phyloP scores from a whole-genome alignment of 805 yeast species.

The Kodamaea fukazawae region DNA sequence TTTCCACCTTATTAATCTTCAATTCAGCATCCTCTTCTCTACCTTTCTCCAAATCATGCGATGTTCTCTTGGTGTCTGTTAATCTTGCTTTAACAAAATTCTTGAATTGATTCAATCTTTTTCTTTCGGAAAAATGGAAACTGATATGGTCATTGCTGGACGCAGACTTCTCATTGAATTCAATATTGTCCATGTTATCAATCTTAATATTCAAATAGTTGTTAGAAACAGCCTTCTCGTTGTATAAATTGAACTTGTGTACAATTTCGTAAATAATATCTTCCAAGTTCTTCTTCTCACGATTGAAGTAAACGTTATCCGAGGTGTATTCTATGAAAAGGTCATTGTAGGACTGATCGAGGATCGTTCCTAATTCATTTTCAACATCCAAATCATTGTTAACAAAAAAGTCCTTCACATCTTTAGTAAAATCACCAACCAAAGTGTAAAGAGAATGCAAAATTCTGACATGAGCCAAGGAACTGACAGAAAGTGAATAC shows the following conservation, averaged over 20 bases:
- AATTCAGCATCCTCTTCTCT: slow-evolving; percentile 23
- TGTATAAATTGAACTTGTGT: slow-evolving; percentile 39
- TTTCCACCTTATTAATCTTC: slow-evolving; percentile 52
- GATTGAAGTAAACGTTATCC: slow-evolving; percentile 64
- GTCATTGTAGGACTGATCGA: slow-evolving; percentile 74
- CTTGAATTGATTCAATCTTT: slow-evolving; percentile 51
- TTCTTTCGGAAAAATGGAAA: slow-evolving; percentile 36
- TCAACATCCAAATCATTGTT: slow-evolving; percentile 46
- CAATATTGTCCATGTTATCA: slow-evolving; percentile 32
- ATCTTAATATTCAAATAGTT: slow-evolving; percentile 35
- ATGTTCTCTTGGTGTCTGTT: slow-evolving; percentile 37
- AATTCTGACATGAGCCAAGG: slow-evolving; percentile 72
- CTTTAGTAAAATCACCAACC: slow-evolving; percentile 59
- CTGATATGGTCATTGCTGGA: slow-evolving; percentile 26
- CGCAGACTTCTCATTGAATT: slow-evolving; percentile 16
- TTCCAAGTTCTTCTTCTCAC: slow-evolving; percentile 69
- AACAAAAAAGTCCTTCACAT: slow-evolving; percentile 58
- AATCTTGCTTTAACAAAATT: slow-evolving; percentile 52
- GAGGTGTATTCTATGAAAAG: slow-evolving; percentile 67
- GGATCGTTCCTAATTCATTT: slow-evolving; percentile 43
- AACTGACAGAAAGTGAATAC: slow-evolving; percentile 59
- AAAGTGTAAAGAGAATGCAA: slow-evolving; percentile 63
- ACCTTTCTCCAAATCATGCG: slow-evolving; percentile 12
- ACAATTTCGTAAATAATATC: slow-evolving; percentile 47
- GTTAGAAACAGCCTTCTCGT: slow-evolving; percentile 36